Conservation (phyloP, 441 rosid species). For the Heliophila coronopifolia region DNA sequence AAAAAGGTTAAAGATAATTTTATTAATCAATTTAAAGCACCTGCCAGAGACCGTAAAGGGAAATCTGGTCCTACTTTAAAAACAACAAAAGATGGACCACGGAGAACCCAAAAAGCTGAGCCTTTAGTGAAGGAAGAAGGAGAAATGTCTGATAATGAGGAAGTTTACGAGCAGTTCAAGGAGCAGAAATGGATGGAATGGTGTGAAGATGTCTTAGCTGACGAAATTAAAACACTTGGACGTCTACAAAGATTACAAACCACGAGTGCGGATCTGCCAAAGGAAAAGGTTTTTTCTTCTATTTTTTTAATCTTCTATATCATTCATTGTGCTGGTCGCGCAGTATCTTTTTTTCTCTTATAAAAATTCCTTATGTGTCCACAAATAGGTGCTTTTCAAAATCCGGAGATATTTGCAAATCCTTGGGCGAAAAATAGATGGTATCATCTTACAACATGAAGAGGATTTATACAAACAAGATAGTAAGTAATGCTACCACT, state of each 20-base stretch:
- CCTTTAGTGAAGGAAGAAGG: conserved; percentile 93
- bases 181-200: conserved; percentile 99
- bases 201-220: conserved; percentile 91
- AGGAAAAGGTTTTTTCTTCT: conserved; percentile 54
- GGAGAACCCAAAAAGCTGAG: conserved; percentile 58
- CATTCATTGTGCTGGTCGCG: neutral
- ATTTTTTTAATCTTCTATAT: neutral
- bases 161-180: conserved; percentile 86
- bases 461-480: conserved; percentile 69
- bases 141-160: conserved; percentile 95
- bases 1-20: conserved; percentile 57
- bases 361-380: neutral
- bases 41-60: conserved; percentile 46
- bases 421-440: conserved; percentile 78
- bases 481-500: conserved; percentile 44
- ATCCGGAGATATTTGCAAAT: conserved; percentile 89
- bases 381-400: conserved; percentile 72
- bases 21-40: conserved; percentile 36
- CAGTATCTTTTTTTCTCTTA: neutral
- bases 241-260: conserved; percentile 84
- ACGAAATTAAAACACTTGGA: conserved; percentile 69
- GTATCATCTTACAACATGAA: conserved; percentile 63
- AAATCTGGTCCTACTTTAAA: conserved; percentile 42
- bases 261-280: conserved; percentile 93
- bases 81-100: conserved; percentile 41